Evolutionary conservation across 371 early-diverging fungal species (phyloP).

Genomic region (Funneliformis caledonium): DNA sequence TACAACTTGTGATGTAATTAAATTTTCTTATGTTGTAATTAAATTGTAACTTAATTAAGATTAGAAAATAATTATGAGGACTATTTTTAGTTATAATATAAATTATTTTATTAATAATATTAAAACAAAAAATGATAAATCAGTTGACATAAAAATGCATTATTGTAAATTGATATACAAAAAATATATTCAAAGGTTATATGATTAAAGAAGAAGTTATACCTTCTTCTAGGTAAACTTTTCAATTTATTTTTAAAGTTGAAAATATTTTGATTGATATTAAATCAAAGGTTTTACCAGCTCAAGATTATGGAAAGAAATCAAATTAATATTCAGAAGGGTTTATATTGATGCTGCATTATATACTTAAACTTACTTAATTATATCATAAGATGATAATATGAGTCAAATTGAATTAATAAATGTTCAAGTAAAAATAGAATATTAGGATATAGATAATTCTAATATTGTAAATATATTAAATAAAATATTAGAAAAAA

Average conservation of each 20-base stretch:
- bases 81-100: too few relatives aligned
- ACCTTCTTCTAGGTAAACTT: constrained; percentile 39
- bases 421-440: constrained; percentile 46
- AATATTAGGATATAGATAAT: constrained; percentile 47
- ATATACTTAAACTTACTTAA: constrained; percentile 50
- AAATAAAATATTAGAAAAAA: constrained; percentile 43
- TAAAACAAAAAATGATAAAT: not conserved
- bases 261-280: constrained; percentile 39
- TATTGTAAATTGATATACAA: constrained; percentile 44
- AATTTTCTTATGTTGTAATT: too few relatives aligned
- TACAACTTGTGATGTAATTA: too few relatives aligned
- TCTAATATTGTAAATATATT: constrained; percentile 43
- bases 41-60: too few relatives aligned
- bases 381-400: constrained; percentile 53
- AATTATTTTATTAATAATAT: too few relatives aligned
- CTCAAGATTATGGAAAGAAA: constrained; percentile 38
- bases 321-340: constrained; percentile 40
- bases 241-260: constrained; percentile 19
- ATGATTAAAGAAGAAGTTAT: constrained; percentile 51
- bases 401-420: constrained; percentile 45
- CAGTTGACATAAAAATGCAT: constrained; percentile 43
- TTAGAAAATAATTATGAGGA: too few relatives aligned
- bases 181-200: constrained; percentile 50
- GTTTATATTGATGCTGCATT: constrained; percentile 45
- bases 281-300: constrained; percentile 30